phyloP scores from a whole-genome alignment of 352 stramenopile genomes.

The Globisporangium sylvaticum region DNA sequence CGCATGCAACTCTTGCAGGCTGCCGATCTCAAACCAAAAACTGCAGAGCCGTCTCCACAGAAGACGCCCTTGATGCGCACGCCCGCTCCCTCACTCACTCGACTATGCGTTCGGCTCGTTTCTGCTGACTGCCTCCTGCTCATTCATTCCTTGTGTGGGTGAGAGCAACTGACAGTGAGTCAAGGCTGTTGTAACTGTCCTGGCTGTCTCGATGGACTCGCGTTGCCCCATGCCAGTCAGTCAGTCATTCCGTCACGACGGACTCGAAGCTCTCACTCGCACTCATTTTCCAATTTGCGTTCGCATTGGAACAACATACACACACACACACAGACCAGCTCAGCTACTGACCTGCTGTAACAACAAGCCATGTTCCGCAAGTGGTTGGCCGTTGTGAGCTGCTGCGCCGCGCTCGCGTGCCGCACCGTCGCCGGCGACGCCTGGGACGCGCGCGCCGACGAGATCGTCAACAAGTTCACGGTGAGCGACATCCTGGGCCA shows the following conservation, averaged over 20 bases:
- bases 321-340: background rate
- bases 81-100: too few relatives aligned
- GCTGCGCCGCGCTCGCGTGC: constrained; percentile 25
- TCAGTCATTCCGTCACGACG: background rate
- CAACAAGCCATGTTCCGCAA: constrained; percentile 14
- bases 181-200: background rate
- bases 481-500: constrained; percentile 70
- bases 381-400: constrained; percentile 27
- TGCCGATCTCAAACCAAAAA: background rate
- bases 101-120: background rate
- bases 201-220: background rate
- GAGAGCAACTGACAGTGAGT: background rate
- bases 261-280: background rate
- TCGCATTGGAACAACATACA: background rate
- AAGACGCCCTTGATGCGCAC: background rate
- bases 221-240: background rate
- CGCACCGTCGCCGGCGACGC: constrained; percentile 20
- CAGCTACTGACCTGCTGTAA: background rate
- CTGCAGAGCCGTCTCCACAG: background rate
- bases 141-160: background rate
- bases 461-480: constrained; percentile 50
- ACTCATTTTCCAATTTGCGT: constrained; percentile 13
- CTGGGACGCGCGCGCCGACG: constrained; percentile 35
- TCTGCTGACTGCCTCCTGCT: background rate
- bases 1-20: background rate